Evolutionary conservation across 148 eudicot genomes (phyloP).

Genomic region (Arbutus unedo): DNA sequence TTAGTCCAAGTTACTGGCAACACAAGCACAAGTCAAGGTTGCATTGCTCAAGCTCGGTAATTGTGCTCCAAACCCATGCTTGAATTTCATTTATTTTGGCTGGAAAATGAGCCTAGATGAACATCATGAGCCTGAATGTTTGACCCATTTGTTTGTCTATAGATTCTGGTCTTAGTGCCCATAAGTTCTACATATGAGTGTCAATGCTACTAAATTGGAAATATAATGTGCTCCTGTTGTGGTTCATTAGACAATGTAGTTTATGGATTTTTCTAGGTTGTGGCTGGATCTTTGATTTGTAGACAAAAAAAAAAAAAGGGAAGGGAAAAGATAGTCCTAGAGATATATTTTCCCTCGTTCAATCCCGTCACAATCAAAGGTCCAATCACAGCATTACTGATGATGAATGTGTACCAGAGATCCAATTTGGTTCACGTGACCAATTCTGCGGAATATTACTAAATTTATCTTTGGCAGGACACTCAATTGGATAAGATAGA

Average conservation of each 20-base stretch:
- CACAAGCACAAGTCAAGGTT: background rate
- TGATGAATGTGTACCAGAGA: background rate
- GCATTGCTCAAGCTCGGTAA: constrained; percentile 10
- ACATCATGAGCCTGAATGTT: too few species aligned
- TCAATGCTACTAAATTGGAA: background rate
- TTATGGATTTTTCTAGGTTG: background rate
- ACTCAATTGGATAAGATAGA: constrained; percentile 31
- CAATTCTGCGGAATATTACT: background rate
- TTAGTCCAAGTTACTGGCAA: constrained; percentile 1
- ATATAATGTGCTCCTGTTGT: background rate
- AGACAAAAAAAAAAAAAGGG: background rate
- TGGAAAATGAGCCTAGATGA: constrained; percentile 1
- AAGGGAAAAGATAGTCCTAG: background rate
- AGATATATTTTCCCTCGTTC: background rate
- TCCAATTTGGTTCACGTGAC: background rate
- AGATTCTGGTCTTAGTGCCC: background rate
- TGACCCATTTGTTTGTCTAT: background rate
- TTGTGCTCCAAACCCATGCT: background rate
- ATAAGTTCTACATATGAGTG: background rate
- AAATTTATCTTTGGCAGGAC: constrained; percentile 29
- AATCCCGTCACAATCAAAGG: background rate
- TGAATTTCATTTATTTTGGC: constrained; percentile 7
- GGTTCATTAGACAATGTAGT: background rate
- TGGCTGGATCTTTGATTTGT: background rate
- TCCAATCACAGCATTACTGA: background rate